phyloP scores from a whole-genome alignment of 2,329 filamentous ascomycete genomes.

The Scopulariopsis brevicaulis region DNA sequence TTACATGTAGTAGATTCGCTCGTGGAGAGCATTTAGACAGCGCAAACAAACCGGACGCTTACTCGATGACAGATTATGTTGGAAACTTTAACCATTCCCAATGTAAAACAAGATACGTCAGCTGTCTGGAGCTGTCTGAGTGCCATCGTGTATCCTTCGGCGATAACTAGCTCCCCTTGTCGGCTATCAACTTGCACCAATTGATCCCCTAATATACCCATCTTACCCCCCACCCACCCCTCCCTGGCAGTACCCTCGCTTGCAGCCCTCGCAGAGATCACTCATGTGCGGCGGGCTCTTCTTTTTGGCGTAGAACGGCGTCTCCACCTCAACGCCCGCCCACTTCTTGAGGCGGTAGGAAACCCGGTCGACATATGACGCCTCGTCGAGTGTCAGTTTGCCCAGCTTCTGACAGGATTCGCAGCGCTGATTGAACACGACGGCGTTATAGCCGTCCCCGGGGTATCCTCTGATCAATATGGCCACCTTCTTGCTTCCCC shows the following conservation, averaged over 20 bases:
- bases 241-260: conserved; percentile 15
- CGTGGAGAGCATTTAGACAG: no score
- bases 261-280: conserved; percentile 23
- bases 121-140: no score
- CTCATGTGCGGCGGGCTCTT: conserved; percentile 12
- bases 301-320: neutral
- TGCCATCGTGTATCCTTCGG: no score
- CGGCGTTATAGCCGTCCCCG: conserved; percentile 18
- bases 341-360: conserved; percentile 24
- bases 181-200: no score
- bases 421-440: conserved; percentile 25
- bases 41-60: no score
- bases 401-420: conserved; percentile 15
- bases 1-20: no score
- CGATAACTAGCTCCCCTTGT: no score
- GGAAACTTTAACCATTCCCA: no score
- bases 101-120: no score
- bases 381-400: conserved; percentile 13
- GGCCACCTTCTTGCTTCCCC: conserved; percentile 21
- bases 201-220: no score
- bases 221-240: no score
- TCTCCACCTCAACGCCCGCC: conserved; percentile 14
- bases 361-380: conserved; percentile 21
- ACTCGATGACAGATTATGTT: no score
- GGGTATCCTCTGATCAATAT: conserved; percentile 20